Evolutionary conservation across 495 filamentous ascomycete genomes (phyloP), one percentile per base, ranked within the genome.

Genomic region (Astrocystis sublimbata): DNA sequence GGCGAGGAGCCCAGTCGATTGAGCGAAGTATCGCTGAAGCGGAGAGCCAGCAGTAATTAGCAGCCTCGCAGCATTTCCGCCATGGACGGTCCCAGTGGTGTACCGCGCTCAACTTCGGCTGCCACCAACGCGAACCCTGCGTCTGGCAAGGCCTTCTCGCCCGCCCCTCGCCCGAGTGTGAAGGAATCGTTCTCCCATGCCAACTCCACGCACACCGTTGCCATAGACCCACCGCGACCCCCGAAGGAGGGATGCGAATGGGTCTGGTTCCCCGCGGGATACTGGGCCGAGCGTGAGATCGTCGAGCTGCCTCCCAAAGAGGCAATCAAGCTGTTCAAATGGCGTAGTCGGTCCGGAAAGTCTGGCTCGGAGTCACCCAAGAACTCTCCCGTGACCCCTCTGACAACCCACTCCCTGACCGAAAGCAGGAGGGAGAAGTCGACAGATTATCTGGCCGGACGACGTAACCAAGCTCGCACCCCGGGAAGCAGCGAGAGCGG

Each of bases 251-350:
- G 81, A 1, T 71, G 70, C 54, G 81, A 84, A 69, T 84, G 77
- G 81, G 81, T 84, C 9, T 84, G 81, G 81, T 83, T 79, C 64
- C 81, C 81, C 1, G 77, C 78, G 38, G 81, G 81, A 6, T 83
- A 81, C 62, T 83, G 80, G 81, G 81, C 81, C 9, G 81, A 84
- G 65, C 74, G 81, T 9, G 72, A 80, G 53, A 66, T 74, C 30
- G 61, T 62, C 17, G 66, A 65, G 38, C 51, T 28, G n/a, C 64
- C 71, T 26, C 55, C 68, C 33, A 74, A 70, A 62, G 71, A 65
- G 46, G 49, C 68, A 49, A 69, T 62, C 46, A 69, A 60, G 49
- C 40, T 68, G 21, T 78, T 74, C 68, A 75, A 64, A 47, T 76
- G 78, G 72, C 66, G 74, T 30, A 73, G 64, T 40, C 66, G 72